Evolutionary conservation across 225 moss, liverwort and hornwort genomes (phyloP), one percentile per base, ranked within the genome.

Genomic region (Pseudoscleropodium purum): DNA sequence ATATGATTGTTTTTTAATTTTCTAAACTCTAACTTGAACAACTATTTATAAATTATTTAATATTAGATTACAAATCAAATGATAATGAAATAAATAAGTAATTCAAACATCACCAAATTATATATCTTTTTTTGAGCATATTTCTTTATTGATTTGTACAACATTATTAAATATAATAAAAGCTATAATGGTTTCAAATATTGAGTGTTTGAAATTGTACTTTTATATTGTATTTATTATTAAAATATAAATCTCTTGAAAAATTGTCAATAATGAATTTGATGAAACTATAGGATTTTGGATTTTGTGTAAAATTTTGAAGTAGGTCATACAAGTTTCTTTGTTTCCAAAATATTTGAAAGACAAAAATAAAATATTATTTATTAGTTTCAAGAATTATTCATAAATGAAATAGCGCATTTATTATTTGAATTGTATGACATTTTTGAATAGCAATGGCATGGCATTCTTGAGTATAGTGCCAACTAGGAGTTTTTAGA

Each of bases 191-290:
- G 10, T 45, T 43, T 82, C 9, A 15, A 64, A 23, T 64, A 34
- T 23, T 5, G 3, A 47, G 5, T 82, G 33, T 25, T 63, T 62
- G 16, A 64, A 64, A 64, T 47, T 34, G 2, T 4, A 11, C 2
- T 11, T 34, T 2, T 43, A 5, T 17, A 1, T 10, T 21, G 24
- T 47, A 45, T 82, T 15, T 19, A 41, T 47, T 10, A 65, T 10
- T 77, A 36, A 5, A 1, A 13, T 23, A 21, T 2, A 51, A 7
- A 3, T 7, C 21, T 33, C 5, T 5, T 73, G 9, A 0, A 13
- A 47, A 12, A 4, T 34, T 13, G 1, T 37, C 4, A 56, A 6
- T 16, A 15, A 78, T 36, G 1, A 15, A 5, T 54, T 78, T 37
- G 15, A 37, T 56, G 0, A 37, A 54, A 78, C 9, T 56, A 9